Conservation (phyloP, 1,284 basidiomycete genomes). For the Mrakiaceae sp. region DNA sequence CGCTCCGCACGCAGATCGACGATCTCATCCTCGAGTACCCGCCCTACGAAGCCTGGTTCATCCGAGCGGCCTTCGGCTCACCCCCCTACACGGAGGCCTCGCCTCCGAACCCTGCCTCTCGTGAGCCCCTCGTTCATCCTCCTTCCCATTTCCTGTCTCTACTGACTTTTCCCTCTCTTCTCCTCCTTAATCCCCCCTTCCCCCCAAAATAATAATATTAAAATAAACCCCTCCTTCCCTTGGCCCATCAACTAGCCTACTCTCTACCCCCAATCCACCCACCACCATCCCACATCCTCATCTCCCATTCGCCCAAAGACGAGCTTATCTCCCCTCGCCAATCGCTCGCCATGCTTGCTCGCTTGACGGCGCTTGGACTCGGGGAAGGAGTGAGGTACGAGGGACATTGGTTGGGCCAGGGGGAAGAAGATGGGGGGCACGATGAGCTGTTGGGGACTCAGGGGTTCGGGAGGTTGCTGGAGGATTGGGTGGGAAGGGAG, state of each 20-base stretch:
- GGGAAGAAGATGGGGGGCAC: slow-evolving; percentile 3
- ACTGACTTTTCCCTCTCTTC: background rate
- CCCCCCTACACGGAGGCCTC: slow-evolving; percentile 12
- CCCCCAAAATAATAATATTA: too few relatives aligned
- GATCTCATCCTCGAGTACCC: slow-evolving; percentile 12
- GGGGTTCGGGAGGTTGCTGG: background rate
- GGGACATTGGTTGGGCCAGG: background rate
- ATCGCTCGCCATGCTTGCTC: background rate
- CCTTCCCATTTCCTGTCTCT: background rate
- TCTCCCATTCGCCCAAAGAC: background rate
- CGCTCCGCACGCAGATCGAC: slow-evolving; percentile 4
- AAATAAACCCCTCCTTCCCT: too few relatives aligned
- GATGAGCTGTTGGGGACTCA: background rate
- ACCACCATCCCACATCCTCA: background rate
- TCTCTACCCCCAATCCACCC: background rate
- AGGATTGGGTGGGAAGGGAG: background rate
- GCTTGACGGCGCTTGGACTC: slow-evolving; percentile 1
- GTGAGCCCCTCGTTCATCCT: background rate
- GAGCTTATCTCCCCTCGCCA: slow-evolving; percentile 8
- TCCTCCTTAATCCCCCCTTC: background rate
- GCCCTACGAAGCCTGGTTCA: slow-evolving; percentile 12
- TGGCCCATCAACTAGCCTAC: too few relatives aligned
- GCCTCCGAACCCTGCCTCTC: slow-evolving; percentile 10
- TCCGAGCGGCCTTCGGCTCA: slow-evolving; percentile 13
- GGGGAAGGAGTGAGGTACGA: background rate